Evolutionary conservation across 164 flowering plant genomes (phyloP).

Genomic region (Tetrastigma voinierianum): DNA sequence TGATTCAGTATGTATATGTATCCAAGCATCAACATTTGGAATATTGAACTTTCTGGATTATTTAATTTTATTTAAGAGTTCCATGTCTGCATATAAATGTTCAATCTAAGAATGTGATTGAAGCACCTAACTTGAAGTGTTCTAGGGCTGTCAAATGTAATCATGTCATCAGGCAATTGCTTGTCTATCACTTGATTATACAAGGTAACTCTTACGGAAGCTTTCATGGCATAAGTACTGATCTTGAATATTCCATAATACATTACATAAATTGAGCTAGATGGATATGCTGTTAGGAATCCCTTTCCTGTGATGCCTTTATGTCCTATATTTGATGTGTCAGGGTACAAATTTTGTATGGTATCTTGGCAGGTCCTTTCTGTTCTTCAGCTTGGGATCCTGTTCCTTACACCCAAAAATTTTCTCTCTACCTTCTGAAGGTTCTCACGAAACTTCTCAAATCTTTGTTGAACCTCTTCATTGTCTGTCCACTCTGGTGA

Average conservation of each 20-base stretch:
- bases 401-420: conserved; percentile 44
- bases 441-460: conserved; percentile 32
- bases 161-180: neutral
- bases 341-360: conserved; percentile 43
- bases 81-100: neutral
- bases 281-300: conserved; percentile 56
- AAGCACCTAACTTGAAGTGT: neutral
- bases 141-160: neutral
- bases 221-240: neutral
- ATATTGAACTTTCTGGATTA: neutral
- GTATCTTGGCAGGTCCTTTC: conserved; percentile 39
- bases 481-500: conserved; percentile 45
- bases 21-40: neutral
- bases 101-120: neutral
- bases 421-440: conserved; percentile 35
- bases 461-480: conserved; percentile 23
- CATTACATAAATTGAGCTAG: neutral
- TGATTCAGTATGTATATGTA: neutral
- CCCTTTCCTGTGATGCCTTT: conserved; percentile 39
- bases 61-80: neutral
- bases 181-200: neutral
- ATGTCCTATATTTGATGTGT: conserved; percentile 20
- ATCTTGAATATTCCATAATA: neutral
- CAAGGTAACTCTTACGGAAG: neutral
- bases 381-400: conserved; percentile 39